Base-by-base conservation (phyloP, 768 basidiomycete genomes). In the Gloeophyllum trabeum region DNA sequence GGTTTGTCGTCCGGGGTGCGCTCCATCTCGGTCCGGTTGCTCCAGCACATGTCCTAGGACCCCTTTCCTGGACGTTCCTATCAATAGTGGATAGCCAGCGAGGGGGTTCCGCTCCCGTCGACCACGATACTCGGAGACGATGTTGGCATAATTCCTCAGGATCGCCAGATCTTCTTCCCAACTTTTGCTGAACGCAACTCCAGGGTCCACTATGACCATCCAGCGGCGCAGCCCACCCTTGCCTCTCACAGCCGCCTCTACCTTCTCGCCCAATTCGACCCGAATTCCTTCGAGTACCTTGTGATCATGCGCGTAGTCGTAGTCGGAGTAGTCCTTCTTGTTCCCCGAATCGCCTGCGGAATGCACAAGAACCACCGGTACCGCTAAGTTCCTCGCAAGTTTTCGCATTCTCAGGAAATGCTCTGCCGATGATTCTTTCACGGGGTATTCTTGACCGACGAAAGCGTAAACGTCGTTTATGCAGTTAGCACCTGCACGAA, bases 391-490 rank as follows among this genome's bases (percentile, higher is more conserved):
- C 25, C 79, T 69, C 22, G 81, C 79, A 20, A 79, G 57, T n/a
- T 54, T 45, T 41, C 81, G 76, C 86, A 94, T 86, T 41, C 67
- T 60, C 6, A 49, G 47, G 49, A 78, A 69, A 43, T 68, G 69
- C 24, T 61, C 61, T 2, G 63, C 54, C 0, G 63, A 59, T 2
- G 54, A 44, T 32, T 36, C 45, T 6, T 55, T 56, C n/a, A 52
- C 62, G 0, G 60, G 65, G 22, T 56, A 59, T 7, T 73, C 68
- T 0, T 70, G 69, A 0, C 92, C 92, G 1, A 79, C 73, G 44
- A 89, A 84, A 0, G 80, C 80, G 50, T 81, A 72, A 1, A 97
- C 91, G 51, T 98, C 96, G 59, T 98, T 98, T 66, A 98, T 84
- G 55, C 87, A 85, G 51, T 81, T 88, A 6, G 89, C 94, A 0